These are phyloP conservation scores for Grosmannia huntii DNA, from an alignment of 2,329 filamentous ascomycete genomes.

Conservation along the genomic window DNA sequence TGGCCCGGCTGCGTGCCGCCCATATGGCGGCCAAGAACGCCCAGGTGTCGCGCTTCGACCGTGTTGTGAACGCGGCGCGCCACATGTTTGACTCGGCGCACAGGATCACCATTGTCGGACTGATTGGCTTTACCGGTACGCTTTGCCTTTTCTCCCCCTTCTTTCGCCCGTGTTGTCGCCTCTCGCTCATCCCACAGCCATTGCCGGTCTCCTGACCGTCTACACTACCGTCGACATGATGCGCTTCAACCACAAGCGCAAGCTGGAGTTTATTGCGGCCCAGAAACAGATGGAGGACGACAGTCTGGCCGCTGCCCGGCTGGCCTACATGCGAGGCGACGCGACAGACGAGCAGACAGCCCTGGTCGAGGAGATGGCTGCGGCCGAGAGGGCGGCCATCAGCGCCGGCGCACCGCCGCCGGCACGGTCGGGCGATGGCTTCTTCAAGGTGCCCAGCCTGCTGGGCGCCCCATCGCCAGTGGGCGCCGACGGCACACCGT, in stretches of 20 bases:
- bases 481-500: conserved; percentile 11
- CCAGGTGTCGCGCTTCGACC: conserved; percentile 39
- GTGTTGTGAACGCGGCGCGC: conserved; percentile 33
- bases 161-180: not conserved
- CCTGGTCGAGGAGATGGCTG: conserved; percentile 45
- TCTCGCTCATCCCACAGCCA: conserved; percentile 23
- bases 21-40: conserved; percentile 53
- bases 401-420: conserved; percentile 14
- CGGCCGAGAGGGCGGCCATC: conserved; percentile 15
- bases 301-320: conserved; percentile 41
- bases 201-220: conserved; percentile 41
- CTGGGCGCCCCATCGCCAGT: conserved; percentile 28
- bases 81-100: conserved; percentile 43
- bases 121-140: conserved; percentile 45
- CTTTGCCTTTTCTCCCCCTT: conserved; percentile 4
- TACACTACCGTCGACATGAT: conserved; percentile 52
- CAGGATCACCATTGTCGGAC: conserved; percentile 37
- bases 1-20: conserved; percentile 53
- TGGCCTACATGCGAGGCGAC: conserved; percentile 46
- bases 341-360: conserved; percentile 42
- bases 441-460: conserved; percentile 35
- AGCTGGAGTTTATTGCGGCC: conserved; percentile 43
- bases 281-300: conserved; percentile 41
- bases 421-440: conserved; percentile 7
- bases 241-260: conserved; percentile 45